These are phyloP conservation scores for Penicillium silybi DNA, from an alignment of 495 filamentous ascomycete species.

Conservation along the genomic window DNA sequence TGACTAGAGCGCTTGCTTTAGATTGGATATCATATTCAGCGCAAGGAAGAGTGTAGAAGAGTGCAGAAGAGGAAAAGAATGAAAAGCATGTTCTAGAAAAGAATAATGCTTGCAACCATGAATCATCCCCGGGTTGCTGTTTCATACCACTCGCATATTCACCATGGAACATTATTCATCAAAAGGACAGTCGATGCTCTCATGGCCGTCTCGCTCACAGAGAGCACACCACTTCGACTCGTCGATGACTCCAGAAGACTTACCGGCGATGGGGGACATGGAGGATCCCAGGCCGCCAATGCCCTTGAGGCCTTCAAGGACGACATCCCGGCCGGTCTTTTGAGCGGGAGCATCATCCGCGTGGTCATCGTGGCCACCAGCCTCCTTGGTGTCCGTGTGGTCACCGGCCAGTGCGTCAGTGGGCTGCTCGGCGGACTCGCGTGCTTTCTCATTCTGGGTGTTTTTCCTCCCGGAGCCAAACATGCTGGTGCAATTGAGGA, in stretches of 20 bases:
- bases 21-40: conserved; percentile 5
- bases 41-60: neutral
- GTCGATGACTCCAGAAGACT: conserved; percentile 74
- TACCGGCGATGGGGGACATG: conserved; percentile 62
- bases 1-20: conserved; percentile 1
- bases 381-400: conserved; percentile 12
- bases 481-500: conserved; percentile 88
- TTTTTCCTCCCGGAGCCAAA: conserved; percentile 49
- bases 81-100: conserved; percentile 18
- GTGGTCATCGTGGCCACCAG: conserved; percentile 9
- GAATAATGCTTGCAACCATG: conserved; percentile 4
- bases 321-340: conserved; percentile 47
- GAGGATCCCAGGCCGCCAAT: conserved; percentile 43
- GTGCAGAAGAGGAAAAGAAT: neutral
- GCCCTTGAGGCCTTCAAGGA: conserved; percentile 63
- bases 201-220: conserved; percentile 93
- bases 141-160: conserved; percentile 10
- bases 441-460: conserved; percentile 6
- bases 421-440: conserved; percentile 15
- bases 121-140: conserved; percentile 5
- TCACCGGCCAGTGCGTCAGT: conserved; percentile 16
- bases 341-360: conserved; percentile 20
- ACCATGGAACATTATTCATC: conserved; percentile 64
- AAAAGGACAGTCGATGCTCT: conserved; percentile 92
- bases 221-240: conserved; percentile 92